Evolutionary conservation across 768 basidiomycete species (phyloP).

Genomic region (Tremella yokohamensis): DNA sequence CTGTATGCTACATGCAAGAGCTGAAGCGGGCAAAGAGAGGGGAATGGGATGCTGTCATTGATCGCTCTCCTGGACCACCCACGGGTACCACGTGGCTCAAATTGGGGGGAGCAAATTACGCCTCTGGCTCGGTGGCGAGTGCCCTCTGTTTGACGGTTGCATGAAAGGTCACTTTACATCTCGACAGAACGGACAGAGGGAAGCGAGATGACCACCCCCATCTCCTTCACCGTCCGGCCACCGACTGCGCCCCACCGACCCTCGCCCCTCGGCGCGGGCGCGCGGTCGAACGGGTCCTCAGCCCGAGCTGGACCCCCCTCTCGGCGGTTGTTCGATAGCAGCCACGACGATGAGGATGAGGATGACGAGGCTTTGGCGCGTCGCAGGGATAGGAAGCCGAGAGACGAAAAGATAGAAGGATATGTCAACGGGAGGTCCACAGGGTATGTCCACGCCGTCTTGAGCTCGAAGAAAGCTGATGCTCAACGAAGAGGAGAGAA

Average conservation of each 20-base stretch:
- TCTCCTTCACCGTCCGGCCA: slow-evolving; percentile 81
- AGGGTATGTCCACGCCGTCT: slow-evolving; percentile 66
- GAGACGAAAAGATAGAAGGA: slow-evolving; percentile 66
- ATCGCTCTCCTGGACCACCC: neutral
- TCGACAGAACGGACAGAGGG: slow-evolving; percentile 1
- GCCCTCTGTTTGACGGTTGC: too few species aligned
- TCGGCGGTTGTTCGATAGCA: slow-evolving; percentile 34
- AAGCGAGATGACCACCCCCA: slow-evolving; percentile 47
- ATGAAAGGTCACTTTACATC: neutral
- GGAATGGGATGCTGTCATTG: neutral
- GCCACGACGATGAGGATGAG: slow-evolving; percentile 29
- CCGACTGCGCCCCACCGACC: slow-evolving; percentile 55
- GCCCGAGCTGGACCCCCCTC: slow-evolving; percentile 29
- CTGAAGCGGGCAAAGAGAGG: neutral
- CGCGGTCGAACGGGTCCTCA: slow-evolving; percentile 10
- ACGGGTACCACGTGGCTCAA: neutral
- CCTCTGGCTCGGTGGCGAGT: neutral
- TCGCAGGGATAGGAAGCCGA: slow-evolving; percentile 40
- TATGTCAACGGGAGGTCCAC: slow-evolving; percentile 71
- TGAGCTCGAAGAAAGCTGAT: slow-evolving; percentile 12
- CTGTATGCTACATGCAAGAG: neutral
- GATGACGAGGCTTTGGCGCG: slow-evolving; percentile 29
- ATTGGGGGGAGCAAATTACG: slow-evolving; percentile 7
- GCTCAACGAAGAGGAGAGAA: slow-evolving; percentile 49
- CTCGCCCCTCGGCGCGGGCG: slow-evolving; percentile 41